These are phyloP conservation scores for Aleurites moluccanus DNA, from an alignment of 441 rosid genomes.

Conservation along the genomic window DNA sequence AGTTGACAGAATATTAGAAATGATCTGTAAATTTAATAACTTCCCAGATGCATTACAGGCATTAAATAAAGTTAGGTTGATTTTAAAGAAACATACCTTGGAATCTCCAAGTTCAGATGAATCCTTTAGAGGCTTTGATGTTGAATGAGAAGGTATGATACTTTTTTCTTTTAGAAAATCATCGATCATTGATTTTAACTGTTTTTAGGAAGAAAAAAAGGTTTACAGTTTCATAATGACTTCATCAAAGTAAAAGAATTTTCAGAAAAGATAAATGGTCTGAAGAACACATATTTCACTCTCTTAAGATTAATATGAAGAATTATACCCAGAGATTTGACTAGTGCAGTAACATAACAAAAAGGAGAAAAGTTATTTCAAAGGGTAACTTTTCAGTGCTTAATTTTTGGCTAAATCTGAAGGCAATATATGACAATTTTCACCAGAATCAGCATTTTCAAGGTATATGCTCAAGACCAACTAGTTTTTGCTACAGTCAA, in stretches of 20 bases:
- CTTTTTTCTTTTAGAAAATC: constrained; percentile 36
- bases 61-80: neutral
- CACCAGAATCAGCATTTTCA: neutral
- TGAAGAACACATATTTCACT: neutral
- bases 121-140: constrained; percentile 41
- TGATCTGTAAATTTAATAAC: neutral
- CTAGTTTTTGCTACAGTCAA: neutral
- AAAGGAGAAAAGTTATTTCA: neutral
- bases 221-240: neutral
- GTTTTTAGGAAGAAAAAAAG: constrained; percentile 24
- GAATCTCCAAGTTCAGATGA: constrained; percentile 36
- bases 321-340: neutral
- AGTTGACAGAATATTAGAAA: too few species aligned
- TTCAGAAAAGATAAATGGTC: neutral
- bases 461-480: neutral
- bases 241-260: neutral
- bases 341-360: neutral
- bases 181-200: constrained; percentile 49
- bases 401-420: neutral
- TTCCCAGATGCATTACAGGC: neutral
- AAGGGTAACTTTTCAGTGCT: neutral
- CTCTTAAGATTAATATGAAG: neutral
- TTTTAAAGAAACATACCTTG: constrained; percentile 37
- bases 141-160: constrained; percentile 29
- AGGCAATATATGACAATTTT: neutral